Conservation (phyloP, 192 early-diverging fungal species). For the Coemansia asiatica region DNA sequence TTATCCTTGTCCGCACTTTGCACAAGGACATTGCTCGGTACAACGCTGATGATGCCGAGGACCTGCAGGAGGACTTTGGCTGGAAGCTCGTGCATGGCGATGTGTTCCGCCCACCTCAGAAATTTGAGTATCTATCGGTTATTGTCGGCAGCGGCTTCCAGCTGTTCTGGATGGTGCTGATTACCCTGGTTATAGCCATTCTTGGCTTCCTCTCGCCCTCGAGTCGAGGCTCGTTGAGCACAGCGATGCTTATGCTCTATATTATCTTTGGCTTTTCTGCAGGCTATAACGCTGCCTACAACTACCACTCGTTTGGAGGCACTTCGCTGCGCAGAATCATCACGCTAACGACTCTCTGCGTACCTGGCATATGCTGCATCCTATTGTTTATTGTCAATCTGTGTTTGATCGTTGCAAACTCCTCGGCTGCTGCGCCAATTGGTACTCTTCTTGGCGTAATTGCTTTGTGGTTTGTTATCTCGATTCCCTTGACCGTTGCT, state of each 20-base stretch:
- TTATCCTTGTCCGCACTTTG: conserved; percentile 85
- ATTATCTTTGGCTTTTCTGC: conserved; percentile 83
- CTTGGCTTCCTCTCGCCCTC: conserved; percentile 93
- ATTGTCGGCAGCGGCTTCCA: conserved; percentile 84
- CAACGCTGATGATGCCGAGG: conserved; percentile 68
- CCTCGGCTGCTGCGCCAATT: conserved; percentile 88
- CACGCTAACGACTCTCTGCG: conserved; percentile 73
- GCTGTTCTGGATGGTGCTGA: conserved; percentile 70
- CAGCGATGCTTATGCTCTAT: conserved; percentile 91
- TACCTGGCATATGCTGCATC: conserved; percentile 67
- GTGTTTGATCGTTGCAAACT: conserved; percentile 74
- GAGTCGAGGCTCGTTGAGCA: conserved; percentile 88
- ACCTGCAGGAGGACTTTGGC: conserved; percentile 91
- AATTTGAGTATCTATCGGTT: conserved; percentile 73
- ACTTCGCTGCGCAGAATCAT: conserved; percentile 85
- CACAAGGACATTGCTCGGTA: conserved; percentile 93
- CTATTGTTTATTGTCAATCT: conserved; percentile 77
- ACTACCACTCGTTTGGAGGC: conserved; percentile 94
- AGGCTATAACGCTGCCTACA: conserved; percentile 85
- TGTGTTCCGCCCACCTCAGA: conserved; percentile 89
- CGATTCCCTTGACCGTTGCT: conserved; percentile 79
- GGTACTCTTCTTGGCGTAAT: conserved; percentile 79
- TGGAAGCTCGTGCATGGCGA: conserved; percentile 98
- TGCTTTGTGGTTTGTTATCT: conserved; percentile 80
- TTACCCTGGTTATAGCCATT: conserved; percentile 83